Conservation (phyloP, 1,284 basidiomycete genomes). For the Cryptococcus neoformans region DNA sequence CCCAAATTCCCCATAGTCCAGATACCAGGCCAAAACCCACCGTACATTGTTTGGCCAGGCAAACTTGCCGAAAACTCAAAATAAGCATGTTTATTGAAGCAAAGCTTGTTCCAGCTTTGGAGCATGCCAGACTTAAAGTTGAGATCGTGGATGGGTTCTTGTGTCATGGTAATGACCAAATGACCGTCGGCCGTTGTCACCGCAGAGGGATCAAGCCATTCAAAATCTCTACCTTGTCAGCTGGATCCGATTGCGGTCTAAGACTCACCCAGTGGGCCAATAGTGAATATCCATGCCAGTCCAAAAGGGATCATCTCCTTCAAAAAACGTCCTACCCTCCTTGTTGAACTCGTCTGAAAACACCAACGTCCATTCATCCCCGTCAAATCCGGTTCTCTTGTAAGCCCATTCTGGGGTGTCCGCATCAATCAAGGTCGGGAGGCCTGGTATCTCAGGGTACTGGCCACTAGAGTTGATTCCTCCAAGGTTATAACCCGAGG, state of each 20-base stretch:
- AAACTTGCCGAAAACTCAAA: constrained; percentile 43
- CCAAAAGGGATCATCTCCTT: constrained; percentile 55
- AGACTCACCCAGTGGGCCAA: constrained; percentile 20
- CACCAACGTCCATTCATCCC: constrained; percentile 64
- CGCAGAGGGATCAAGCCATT: constrained; percentile 68
- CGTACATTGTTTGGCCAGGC: constrained; percentile 38
- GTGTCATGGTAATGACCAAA: constrained; percentile 71
- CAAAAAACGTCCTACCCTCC: constrained; percentile 56
- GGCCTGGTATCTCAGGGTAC: constrained; percentile 53
- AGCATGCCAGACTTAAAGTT: constrained; percentile 59
- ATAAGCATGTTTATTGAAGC: constrained; percentile 47
- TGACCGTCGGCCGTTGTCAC: constrained; percentile 75
- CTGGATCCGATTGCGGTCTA: neutral
- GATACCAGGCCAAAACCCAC: constrained; percentile 54
- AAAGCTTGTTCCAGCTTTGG: constrained; percentile 54
- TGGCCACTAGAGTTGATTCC: constrained; percentile 75
- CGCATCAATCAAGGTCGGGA: constrained; percentile 63
- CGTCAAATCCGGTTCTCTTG: constrained; percentile 64
- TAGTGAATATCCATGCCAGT: constrained; percentile 54
- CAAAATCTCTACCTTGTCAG: constrained; percentile 38
- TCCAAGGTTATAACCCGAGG: constrained; percentile 62
- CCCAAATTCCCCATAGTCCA: constrained; percentile 53
- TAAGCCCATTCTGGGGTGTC: constrained; percentile 62
- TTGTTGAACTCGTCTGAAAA: constrained; percentile 86
- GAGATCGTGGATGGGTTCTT: constrained; percentile 47